These are phyloP conservation scores for Datisca glomerata DNA, from an alignment of 306 rosid species.

Conservation along the genomic window DNA sequence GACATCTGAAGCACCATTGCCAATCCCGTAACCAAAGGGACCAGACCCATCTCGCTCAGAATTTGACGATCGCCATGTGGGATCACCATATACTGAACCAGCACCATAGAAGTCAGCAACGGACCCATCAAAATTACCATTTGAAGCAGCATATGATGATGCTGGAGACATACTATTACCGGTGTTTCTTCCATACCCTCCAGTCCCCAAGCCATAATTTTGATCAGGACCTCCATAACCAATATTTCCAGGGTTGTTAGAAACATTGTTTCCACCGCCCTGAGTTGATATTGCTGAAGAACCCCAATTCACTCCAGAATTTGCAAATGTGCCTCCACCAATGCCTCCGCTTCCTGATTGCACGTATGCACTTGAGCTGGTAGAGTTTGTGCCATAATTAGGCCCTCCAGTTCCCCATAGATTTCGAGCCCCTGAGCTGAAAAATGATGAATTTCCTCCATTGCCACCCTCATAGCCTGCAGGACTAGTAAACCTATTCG, in stretches of 20 bases:
- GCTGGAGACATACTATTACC: conserved; percentile 32
- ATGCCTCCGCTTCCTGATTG: conserved; percentile 61
- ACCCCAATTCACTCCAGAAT: conserved; percentile 75
- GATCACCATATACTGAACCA: conserved; percentile 63
- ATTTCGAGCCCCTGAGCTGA: conserved; percentile 63
- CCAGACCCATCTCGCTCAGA: conserved; percentile 72
- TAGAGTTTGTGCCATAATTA: conserved; percentile 55
- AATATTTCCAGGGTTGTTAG: conserved; percentile 48
- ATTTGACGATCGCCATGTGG: conserved; percentile 81
- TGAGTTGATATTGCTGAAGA: conserved; percentile 52
- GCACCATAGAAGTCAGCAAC: conserved; percentile 55
- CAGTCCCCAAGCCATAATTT: conserved; percentile 56
- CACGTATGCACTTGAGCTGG: conserved; percentile 48
- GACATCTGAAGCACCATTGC: conserved; percentile 60
- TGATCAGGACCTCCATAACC: conserved; percentile 62
- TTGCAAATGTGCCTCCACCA: conserved; percentile 58
- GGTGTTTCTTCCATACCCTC: conserved; percentile 74
- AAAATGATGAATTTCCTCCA: conserved; percentile 65
- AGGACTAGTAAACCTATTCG: conserved; percentile 57
- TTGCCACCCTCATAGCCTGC: conserved; percentile 54
- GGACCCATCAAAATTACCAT: conserved; percentile 70
- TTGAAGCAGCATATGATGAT: conserved; percentile 63
- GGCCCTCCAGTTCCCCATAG: conserved; percentile 87
- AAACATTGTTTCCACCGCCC: conserved; percentile 47
- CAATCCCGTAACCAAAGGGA: conserved; percentile 81